Evolutionary conservation across 2,329 filamentous ascomycete genomes (phyloP).

Genomic region (Neonectria hederae): DNA sequence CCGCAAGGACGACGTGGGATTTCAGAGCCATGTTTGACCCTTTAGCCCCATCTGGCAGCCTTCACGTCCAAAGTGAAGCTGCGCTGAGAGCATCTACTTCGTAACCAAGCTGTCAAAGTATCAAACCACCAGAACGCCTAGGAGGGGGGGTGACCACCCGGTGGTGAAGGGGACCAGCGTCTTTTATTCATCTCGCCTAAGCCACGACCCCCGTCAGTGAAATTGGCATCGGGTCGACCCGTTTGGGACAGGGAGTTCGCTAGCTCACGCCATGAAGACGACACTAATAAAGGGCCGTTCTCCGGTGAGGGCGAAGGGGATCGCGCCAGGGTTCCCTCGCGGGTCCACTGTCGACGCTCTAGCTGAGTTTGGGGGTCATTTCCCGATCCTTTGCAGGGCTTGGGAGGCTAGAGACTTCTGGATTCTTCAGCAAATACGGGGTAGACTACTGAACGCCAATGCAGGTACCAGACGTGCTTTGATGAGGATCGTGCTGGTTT

Average conservation of each 20-base stretch:
- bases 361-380: neutral
- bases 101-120: slow-evolving; percentile 15
- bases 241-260: neutral
- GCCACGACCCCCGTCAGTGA: neutral
- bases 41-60: slow-evolving; percentile 32
- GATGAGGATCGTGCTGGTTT: neutral
- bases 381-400: neutral
- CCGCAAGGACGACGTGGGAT: slow-evolving; percentile 38
- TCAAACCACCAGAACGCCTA: slow-evolving; percentile 5
- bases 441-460: neutral
- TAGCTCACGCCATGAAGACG: slow-evolving; percentile 8
- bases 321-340: neutral
- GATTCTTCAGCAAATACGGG: slow-evolving; percentile 1
- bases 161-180: neutral
- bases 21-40: slow-evolving; percentile 36
- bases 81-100: neutral
- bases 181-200: slow-evolving; percentile 16
- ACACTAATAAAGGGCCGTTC: neutral
- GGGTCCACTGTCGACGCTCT: neutral
- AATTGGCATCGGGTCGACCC: slow-evolving; percentile 1
- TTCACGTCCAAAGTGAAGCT: slow-evolving; percentile 7
- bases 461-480: neutral
- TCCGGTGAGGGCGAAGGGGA: neutral
- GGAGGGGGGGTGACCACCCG: neutral
- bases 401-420: neutral